phyloP scores from a whole-genome alignment of 495 filamentous ascomycete genomes.

The Coniosporium apollinis region DNA sequence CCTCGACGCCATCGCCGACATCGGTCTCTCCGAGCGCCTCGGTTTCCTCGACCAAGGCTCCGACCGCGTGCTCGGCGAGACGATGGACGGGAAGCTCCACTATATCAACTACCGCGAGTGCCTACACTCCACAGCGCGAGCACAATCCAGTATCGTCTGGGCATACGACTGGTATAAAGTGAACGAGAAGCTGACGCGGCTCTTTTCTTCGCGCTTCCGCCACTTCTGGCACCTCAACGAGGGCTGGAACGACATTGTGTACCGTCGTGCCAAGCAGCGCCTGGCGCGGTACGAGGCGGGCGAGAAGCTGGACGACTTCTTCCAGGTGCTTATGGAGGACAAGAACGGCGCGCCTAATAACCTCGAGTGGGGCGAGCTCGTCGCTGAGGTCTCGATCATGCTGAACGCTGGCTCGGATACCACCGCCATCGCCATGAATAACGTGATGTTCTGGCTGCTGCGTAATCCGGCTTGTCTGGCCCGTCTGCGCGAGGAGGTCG shows the following conservation, averaged over 20 bases:
- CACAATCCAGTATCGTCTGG: conserved; percentile 30
- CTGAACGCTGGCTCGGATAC: conserved; percentile 17
- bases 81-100: conserved; percentile 26
- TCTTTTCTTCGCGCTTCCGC: conserved; percentile 2
- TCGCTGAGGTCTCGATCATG: conserved; percentile 14
- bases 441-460: conserved; percentile 14
- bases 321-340: conserved; percentile 35
- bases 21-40: conserved; percentile 29
- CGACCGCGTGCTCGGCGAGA: conserved; percentile 26
- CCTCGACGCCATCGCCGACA: conserved; percentile 4
- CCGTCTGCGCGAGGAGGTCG: conserved; percentile 33
- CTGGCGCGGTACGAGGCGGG: conserved; percentile 29
- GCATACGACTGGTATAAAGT: conserved; percentile 29
- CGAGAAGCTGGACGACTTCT: conserved; percentile 38
- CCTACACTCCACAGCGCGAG: conserved; percentile 30
- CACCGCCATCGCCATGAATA: conserved; percentile 16
- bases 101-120: conserved; percentile 26
- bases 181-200: conserved; percentile 1
- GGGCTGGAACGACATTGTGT: conserved; percentile 26
- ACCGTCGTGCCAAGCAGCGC: conserved; percentile 20
- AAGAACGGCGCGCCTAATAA: conserved; percentile 25
- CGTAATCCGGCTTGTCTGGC: conserved; percentile 8
- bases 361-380: conserved; percentile 15
- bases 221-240: conserved; percentile 11
- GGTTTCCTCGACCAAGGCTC: conserved; percentile 31